These are phyloP conservation scores for Diaporthe capsici DNA, from an alignment of 2,329 filamentous ascomycete species.

Conservation along the genomic window DNA sequence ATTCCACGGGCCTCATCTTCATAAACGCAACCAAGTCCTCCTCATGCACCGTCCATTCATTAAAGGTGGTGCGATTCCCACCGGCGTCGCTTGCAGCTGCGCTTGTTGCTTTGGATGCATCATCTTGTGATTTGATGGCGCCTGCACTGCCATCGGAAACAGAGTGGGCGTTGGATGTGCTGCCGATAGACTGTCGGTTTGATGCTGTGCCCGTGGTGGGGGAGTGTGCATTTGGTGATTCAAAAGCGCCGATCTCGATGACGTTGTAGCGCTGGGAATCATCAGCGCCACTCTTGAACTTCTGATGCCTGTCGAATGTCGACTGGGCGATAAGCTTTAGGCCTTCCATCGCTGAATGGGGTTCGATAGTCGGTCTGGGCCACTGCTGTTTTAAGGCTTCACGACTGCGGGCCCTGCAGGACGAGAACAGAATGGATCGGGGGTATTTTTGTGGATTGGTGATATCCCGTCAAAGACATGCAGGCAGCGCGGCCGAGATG, in stretches of 20 bases:
- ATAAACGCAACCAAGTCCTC: conserved; percentile 41
- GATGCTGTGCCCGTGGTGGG: background rate
- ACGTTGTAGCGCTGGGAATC: conserved; percentile 39
- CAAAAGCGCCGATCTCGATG: conserved; percentile 41
- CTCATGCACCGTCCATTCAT: conserved; percentile 42
- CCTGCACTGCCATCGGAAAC: background rate
- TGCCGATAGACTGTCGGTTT: conserved; percentile 32
- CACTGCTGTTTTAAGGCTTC: background rate
- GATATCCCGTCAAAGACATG: background rate
- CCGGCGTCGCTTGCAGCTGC: background rate
- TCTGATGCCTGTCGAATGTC: conserved; percentile 42
- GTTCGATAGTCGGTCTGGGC: background rate
- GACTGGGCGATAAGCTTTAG: conserved; percentile 40
- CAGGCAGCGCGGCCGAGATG: background rate
- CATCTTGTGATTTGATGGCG: conserved; percentile 7
- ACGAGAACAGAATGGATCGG: background rate
- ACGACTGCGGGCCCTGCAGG: conserved; percentile 27
- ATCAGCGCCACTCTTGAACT: conserved; percentile 32
- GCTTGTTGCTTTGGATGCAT: background rate
- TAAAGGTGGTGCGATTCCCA: conserved; percentile 31
- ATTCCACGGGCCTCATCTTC: conserved; percentile 39
- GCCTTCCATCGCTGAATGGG: conserved; percentile 36
- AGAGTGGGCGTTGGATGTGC: background rate
- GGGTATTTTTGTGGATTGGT: conserved; percentile 23
- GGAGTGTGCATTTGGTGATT: conserved; percentile 8